A percentile compares a stretch with the other conserved stretches of the same genome.
Conservation (phyloP, 75 land plant genomes). For the Gnetum montanum region DNA sequence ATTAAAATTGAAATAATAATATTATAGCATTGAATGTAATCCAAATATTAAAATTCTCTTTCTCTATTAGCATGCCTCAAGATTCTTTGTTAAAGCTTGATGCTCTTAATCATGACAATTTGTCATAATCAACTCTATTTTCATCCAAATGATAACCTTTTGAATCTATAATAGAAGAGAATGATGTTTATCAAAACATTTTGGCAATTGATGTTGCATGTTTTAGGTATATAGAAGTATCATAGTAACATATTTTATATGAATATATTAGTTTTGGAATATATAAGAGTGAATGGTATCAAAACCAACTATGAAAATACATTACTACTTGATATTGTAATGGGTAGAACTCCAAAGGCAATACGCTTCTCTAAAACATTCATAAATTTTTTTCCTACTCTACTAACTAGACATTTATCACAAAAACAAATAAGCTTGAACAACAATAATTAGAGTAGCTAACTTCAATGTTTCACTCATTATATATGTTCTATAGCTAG, state of each 20-base stretch:
- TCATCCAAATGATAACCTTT: slow-evolving; percentile 91
- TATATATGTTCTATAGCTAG: too few relatives aligned
- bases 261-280: too few relatives aligned
- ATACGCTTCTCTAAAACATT: slow-evolving; percentile 92
- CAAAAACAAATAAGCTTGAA: slow-evolving; percentile 1
- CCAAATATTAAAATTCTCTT: too few relatives aligned
- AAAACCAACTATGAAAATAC: background rate
- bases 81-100: slow-evolving; percentile 79
- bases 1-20: background rate
- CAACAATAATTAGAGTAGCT: too few relatives aligned
- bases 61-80: slow-evolving; percentile 70
- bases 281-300: too few relatives aligned
- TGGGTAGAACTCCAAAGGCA: slow-evolving; percentile 85
- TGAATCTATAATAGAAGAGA: slow-evolving; percentile 57
- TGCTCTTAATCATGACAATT: slow-evolving; percentile 61
- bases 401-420: slow-evolving; percentile 88
- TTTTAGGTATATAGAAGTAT: too few relatives aligned
- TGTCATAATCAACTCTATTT: slow-evolving; percentile 85
- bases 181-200: too few relatives aligned
- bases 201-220: too few relatives aligned
- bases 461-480: too few relatives aligned
- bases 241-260: too few relatives aligned
- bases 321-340: slow-evolving; percentile 76
- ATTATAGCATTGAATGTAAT: background rate
- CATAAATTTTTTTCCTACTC: slow-evolving; percentile 93